Conservation (phyloP, 441 rosid genomes). For the Erodium trifolium region DNA sequence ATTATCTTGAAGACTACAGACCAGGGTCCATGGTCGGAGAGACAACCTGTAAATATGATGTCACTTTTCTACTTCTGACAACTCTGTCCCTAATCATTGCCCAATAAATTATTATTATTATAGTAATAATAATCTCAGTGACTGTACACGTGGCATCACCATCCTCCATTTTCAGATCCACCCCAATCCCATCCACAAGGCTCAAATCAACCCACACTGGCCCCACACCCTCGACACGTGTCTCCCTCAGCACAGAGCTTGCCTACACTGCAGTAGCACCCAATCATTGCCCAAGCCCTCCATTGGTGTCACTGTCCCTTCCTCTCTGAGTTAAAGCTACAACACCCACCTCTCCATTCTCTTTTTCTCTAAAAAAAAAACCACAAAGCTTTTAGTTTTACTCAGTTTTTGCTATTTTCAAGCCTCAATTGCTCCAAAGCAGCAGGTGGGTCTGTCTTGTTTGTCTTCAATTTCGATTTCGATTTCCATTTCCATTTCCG, state of each 20-base stretch:
- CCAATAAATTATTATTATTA: slow-evolving; percentile 2
- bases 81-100: slow-evolving; percentile 15
- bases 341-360: neutral
- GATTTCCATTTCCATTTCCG: neutral
- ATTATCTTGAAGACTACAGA: neutral
- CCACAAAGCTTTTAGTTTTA: neutral
- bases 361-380: neutral
- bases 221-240: slow-evolving; percentile 22
- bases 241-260: neutral
- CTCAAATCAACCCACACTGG: slow-evolving; percentile 18
- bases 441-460: slow-evolving; percentile 5
- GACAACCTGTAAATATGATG: neutral
- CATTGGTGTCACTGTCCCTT: neutral
- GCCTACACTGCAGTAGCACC: slow-evolving; percentile 5
- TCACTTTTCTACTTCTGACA: neutral
- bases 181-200: slow-evolving; percentile 1
- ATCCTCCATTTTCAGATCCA: slow-evolving; percentile 18
- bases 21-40: neutral
- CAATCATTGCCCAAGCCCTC: slow-evolving; percentile 5
- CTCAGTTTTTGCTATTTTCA: neutral
- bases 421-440: neutral
- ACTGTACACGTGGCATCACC: slow-evolving; percentile 20
- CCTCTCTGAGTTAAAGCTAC: neutral
- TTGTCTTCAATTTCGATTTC: neutral
- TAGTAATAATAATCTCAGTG: neutral